These are phyloP conservation scores for Podospora conica DNA, from an alignment of 495 filamentous ascomycete species.

Conservation along the genomic window DNA sequence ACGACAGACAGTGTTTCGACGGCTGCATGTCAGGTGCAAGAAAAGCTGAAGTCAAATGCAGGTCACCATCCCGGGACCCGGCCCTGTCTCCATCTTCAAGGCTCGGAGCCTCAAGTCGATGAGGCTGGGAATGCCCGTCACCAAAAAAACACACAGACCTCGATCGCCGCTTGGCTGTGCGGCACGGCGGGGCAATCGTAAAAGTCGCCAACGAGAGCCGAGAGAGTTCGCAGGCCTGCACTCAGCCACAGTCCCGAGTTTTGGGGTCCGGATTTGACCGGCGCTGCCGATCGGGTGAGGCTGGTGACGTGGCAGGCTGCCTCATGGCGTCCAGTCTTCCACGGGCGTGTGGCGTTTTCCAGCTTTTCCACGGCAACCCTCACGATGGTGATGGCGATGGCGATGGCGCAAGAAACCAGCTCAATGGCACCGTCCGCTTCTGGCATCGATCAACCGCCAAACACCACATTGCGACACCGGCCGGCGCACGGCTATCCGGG, in stretches of 20 bases:
- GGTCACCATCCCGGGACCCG: background rate
- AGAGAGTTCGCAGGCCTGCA: slow-evolving; percentile 9
- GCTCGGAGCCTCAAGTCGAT: background rate
- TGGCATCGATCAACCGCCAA: background rate
- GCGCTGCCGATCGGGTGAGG: slow-evolving; percentile 17
- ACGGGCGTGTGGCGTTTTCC: background rate
- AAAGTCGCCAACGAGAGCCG: background rate
- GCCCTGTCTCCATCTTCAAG: background rate
- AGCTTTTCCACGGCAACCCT: slow-evolving; percentile 1
- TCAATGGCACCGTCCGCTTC: background rate
- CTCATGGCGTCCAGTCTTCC: background rate
- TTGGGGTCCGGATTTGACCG: slow-evolving; percentile 1
- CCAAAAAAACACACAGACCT: no score
- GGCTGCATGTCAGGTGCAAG: background rate
- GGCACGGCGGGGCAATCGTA: slow-evolving; percentile 5
- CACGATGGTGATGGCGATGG: background rate
- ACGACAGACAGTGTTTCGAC: background rate
- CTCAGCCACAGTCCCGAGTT: slow-evolving; percentile 27
- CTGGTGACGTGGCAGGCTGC: slow-evolving; percentile 29
- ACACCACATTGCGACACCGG: background rate
- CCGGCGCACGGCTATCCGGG: background rate
- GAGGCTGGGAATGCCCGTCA: background rate
- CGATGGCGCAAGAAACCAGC: slow-evolving; percentile 1
- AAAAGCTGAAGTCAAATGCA: background rate
- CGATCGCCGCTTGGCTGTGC: background rate